These are phyloP conservation scores for Ephemerocybe angulata DNA, from an alignment of 768 basidiomycete genomes.

Conservation along the genomic window DNA sequence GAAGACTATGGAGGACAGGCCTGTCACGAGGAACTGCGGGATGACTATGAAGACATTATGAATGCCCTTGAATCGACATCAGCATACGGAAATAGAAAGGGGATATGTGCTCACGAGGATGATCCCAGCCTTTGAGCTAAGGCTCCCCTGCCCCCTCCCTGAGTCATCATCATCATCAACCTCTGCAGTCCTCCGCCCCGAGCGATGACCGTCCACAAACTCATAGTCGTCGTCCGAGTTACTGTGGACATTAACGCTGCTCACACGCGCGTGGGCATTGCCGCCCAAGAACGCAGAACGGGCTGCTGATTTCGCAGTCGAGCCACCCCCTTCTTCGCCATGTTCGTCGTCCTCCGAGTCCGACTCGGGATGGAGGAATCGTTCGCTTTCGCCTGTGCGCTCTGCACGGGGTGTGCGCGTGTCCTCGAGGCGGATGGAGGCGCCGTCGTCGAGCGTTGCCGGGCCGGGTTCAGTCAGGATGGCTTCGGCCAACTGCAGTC, in stretches of 20 bases:
- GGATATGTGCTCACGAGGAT: constrained; percentile 59
- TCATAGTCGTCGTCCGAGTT: constrained; percentile 27
- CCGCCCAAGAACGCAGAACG: constrained; percentile 34
- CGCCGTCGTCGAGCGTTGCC: constrained; percentile 26
- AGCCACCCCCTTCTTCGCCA: constrained; percentile 6
- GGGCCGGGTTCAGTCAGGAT: constrained; percentile 65
- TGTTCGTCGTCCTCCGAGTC: constrained; percentile 28
- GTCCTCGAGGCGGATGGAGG: constrained; percentile 43
- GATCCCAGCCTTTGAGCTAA: constrained; percentile 84
- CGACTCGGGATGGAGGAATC: constrained; percentile 11
- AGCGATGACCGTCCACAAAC: constrained; percentile 12
- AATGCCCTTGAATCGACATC: constrained; percentile 62
- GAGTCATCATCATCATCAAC: constrained; percentile 4
- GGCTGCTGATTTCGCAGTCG: constrained; percentile 15
- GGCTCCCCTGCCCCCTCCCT: constrained; percentile 25
- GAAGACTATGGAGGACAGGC: constrained; percentile 80
- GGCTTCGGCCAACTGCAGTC: constrained; percentile 70
- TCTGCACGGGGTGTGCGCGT: constrained; percentile 29
- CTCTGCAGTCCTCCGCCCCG: constrained; percentile 7
- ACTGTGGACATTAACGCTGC: constrained; percentile 42
- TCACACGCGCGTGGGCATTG: constrained; percentile 47
- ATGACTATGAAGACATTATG: constrained; percentile 93
- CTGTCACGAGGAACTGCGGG: constrained; percentile 92
- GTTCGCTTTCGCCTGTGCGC: constrained; percentile 14
- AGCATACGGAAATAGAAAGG: too few species aligned